These are phyloP conservation scores for Cladobotryum mycophilum DNA, from an alignment of 2,329 filamentous ascomycete species.

Conservation along the genomic window DNA sequence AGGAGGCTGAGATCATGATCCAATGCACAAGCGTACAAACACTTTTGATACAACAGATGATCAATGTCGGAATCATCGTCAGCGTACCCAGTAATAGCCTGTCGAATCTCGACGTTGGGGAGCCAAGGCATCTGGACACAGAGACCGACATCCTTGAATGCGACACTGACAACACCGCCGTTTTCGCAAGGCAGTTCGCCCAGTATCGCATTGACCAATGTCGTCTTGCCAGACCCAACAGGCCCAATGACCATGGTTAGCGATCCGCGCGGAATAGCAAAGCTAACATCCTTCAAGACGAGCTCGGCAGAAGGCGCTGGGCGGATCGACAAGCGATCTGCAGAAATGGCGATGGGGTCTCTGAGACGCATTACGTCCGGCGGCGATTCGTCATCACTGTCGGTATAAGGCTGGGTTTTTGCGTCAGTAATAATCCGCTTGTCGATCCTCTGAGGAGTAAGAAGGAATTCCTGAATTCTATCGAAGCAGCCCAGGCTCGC, in stretches of 20 bases:
- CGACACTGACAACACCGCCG: background rate
- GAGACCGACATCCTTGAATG: slow-evolving; percentile 4
- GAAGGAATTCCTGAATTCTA: too few species aligned
- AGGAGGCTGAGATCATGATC: too few species aligned
- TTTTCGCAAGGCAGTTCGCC: background rate
- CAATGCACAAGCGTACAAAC: too few species aligned
- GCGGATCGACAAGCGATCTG: background rate
- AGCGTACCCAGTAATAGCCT: slow-evolving; percentile 14
- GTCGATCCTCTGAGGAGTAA: too few species aligned
- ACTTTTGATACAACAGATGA: too few species aligned
- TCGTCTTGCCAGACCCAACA: slow-evolving; percentile 8
- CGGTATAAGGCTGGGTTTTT: too few species aligned
- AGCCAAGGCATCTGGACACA: slow-evolving; percentile 19
- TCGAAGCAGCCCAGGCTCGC: too few species aligned
- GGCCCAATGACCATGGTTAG: slow-evolving; percentile 1
- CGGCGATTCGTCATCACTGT: too few species aligned
- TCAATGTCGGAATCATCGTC: background rate
- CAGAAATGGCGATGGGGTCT: too few species aligned
- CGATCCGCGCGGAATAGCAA: background rate
- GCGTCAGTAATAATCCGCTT: too few species aligned
- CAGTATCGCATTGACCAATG: slow-evolving; percentile 1
- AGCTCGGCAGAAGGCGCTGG: background rate
- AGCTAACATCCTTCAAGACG: background rate
- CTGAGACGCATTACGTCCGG: too few species aligned
- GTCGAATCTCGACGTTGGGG: slow-evolving; percentile 13